Base-by-base conservation (phyloP, 2,329 filamentous ascomycete genomes). In the Trichoderma sp. region DNA sequence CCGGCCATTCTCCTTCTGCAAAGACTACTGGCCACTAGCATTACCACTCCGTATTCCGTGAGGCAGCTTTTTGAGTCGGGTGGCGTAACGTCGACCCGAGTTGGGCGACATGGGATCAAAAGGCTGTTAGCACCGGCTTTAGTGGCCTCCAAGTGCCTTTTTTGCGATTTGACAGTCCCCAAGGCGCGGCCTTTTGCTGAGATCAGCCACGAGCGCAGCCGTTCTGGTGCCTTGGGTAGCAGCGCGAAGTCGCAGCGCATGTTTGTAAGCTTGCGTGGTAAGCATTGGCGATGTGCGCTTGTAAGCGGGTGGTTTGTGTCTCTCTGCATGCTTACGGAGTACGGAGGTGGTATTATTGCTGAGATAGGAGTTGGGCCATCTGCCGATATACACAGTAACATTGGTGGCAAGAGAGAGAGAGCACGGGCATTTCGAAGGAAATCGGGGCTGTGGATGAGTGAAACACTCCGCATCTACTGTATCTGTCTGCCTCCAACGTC, bases 241-340 rank as follows among this genome's bases (percentile, higher is more conserved):
- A 64, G 48, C 59, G 45, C 59, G 34, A 15, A 53, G 59, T 64
- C 15, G 61, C 37, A 64, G 61, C 50, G 61, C 61, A 64, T 63
- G 52, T n/a, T 48, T n/a, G 42, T 48, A 13, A 48, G 42, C 42
- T n/a, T n/a, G n/a, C n/a, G n/a, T 48, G 42, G 42, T 48, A 13
- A 48, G 42, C 42, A 48, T 22, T 48, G 25, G 59, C 17, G 45
- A 63, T 19, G 29, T 45, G 27, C 12, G 15, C 5, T 54, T 17
- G 50, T 54, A 32, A 54, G 50, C 50, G 22, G 42, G 22, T 22
- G 19, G n/a, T 12, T 48, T 48, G 22, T 10, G 19, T 48, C n/a
- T 48, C n/a, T 48, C 42, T 48, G 42, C 42, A 48, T 48, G 42
- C 42, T 48, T 13, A 48, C n/a, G n/a, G n/a, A n/a, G n/a, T 48